Conservation (phyloP, 129 eudicot genomes). For the Erigeron canadensis region DNA sequence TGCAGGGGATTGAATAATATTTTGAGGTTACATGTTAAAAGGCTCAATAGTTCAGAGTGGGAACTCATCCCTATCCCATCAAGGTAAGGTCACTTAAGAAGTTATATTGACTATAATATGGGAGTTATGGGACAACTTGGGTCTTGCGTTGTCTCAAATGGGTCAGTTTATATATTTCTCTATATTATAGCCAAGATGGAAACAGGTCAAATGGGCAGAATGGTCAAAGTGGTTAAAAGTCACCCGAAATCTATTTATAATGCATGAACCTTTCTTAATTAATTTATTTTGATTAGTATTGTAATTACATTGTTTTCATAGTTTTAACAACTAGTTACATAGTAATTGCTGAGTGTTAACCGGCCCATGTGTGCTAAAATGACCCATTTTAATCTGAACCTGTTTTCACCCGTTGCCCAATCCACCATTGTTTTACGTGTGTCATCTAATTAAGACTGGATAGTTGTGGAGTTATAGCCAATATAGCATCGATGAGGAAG, state of each 20-base stretch:
- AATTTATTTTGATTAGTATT: too few relatives aligned
- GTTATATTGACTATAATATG: too few relatives aligned
- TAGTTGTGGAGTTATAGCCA: neutral
- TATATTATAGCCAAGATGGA: too few relatives aligned
- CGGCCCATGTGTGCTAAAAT: neutral
- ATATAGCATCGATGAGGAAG: conserved; percentile 1
- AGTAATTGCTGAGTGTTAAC: neutral
- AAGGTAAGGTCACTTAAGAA: conserved; percentile 41
- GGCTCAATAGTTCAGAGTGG: conserved; percentile 70
- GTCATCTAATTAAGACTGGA: neutral
- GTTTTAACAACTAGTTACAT: neutral
- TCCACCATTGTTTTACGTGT: neutral
- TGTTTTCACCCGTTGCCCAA: neutral
- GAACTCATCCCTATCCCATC: conserved; percentile 79
- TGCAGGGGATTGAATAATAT: conserved; percentile 90
- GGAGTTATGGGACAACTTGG: neutral
- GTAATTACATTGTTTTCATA: too few relatives aligned
- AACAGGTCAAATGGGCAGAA: too few relatives aligned
- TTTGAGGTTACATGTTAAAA: conserved; percentile 69
- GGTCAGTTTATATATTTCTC: too few relatives aligned
- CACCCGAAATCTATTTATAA: neutral
- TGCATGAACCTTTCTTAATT: neutral
- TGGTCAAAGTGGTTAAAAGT: neutral
- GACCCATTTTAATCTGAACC: neutral
- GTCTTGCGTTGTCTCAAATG: neutral